Percentiles rank a stretch among this genome's conserved stretches.
Evolutionary conservation across 805 yeast genomes (phyloP).

Genomic region (Candida saitoana): DNA sequence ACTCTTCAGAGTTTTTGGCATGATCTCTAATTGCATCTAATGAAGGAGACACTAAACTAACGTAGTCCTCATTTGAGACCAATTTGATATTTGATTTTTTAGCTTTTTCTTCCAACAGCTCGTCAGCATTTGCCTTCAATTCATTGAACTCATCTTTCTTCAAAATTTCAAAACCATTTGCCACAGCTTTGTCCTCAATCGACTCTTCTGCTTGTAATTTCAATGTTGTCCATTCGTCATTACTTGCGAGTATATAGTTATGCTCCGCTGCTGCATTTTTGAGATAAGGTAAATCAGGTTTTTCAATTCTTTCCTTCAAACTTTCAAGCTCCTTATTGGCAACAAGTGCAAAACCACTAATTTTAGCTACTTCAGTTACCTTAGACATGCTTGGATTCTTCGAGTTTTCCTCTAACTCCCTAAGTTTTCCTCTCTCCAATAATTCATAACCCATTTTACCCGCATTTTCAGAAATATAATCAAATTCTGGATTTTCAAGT

Average conservation of each 20-base stretch:
- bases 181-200: slow-evolving; percentile 9
- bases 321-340: slow-evolving; percentile 6
- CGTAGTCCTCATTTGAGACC: slow-evolving; percentile 7
- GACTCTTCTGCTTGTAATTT: slow-evolving; percentile 7
- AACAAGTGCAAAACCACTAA: not conserved
- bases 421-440: slow-evolving; percentile 6
- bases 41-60: slow-evolving; percentile 7
- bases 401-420: not conserved
- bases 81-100: slow-evolving; percentile 6
- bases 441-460: slow-evolving; percentile 6
- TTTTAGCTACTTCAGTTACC: slow-evolving; percentile 1
- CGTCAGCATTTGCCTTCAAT: slow-evolving; percentile 10
- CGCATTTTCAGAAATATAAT: slow-evolving; percentile 12
- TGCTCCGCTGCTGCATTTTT: not conserved
- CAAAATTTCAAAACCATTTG: not conserved
- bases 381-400: slow-evolving; percentile 1
- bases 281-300: slow-evolving; percentile 18
- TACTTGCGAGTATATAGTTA: not conserved
- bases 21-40: slow-evolving; percentile 6
- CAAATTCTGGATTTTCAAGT: slow-evolving; percentile 14
- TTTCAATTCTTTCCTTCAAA: slow-evolving; percentile 10
- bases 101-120: slow-evolving; percentile 16
- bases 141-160: slow-evolving; percentile 15
- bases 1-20: slow-evolving; percentile 9
- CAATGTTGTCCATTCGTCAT: slow-evolving; percentile 9